phyloP scores from a whole-genome alignment of 2,329 filamentous ascomycete genomes.

The Aspergillus quadrilineatus region DNA sequence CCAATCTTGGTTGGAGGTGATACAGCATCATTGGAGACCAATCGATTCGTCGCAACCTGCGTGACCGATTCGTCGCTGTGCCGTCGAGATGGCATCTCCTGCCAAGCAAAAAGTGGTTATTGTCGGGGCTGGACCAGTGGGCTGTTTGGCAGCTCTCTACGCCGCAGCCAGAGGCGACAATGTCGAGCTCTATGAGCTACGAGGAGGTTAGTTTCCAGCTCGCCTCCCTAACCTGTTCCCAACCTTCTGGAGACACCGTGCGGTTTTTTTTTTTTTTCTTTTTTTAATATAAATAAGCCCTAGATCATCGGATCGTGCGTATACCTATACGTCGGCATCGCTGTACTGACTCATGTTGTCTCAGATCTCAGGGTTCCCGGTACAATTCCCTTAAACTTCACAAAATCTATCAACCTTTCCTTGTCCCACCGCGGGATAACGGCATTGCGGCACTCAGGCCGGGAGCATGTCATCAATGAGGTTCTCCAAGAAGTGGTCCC shows the following conservation, averaged over 20 bases:
- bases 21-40: background rate
- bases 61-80: background rate
- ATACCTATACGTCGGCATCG: background rate
- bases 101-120: conserved; percentile 69
- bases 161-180: conserved; percentile 83
- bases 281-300: background rate
- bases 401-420: conserved; percentile 96
- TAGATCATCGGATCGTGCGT: background rate
- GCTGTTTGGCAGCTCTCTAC: conserved; percentile 87
- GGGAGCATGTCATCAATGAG: conserved; percentile 66
- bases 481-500: conserved; percentile 79
- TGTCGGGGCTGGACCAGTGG: conserved; percentile 90
- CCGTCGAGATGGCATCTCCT: conserved; percentile 16
- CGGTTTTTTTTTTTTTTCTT: background rate
- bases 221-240: background rate
- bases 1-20: background rate
- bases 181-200: conserved; percentile 91
- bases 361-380: conserved; percentile 81
- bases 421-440: conserved; percentile 92
- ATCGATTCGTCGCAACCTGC: background rate
- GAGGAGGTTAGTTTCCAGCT: conserved; percentile 66
- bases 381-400: conserved; percentile 87
- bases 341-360: conserved; percentile 11
- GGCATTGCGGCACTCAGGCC: conserved; percentile 71
- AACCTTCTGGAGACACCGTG: background rate